Evolutionary conservation across 2,329 filamentous ascomycete species (phyloP), one percentile per base, ranked within the genome.

Genomic region (Penicillium sp.): DNA sequence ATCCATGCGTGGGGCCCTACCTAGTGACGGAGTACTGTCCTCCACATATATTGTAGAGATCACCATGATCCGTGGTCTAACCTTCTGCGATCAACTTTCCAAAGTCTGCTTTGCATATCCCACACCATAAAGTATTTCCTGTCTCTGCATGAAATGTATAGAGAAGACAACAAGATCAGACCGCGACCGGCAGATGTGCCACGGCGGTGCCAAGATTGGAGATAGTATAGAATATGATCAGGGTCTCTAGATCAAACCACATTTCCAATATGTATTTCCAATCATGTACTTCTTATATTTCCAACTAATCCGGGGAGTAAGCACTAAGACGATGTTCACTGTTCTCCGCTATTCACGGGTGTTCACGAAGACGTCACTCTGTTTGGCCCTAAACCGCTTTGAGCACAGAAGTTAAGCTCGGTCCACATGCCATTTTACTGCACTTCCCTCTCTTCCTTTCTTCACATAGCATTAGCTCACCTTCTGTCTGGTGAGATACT

Each of bases 311-410:
- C 6, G 25, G 17, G 17, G 43, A 10, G 27, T 19, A 31, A 50
- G 35, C 35, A 50, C 23, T 9, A 40, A 21, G 47, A 50, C 25
- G 12, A 31, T 23, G 29, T 41, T n/a, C 19, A 42, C 15, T 19
- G n/a, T 15, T 31, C 23, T 29, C 37, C 19, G 27, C 10, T 38
- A 10, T 38, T 9, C 35, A 10, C 9, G 25, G 47, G 19, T 46
- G 40, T 47, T 53, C 50, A 53, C 50, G 17, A 71, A 67, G 70
- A 73, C 70, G 71, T 73, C 71, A 73, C 62, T 67, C 51, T 61
- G 50, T 53, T 41, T 52, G 45, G 55, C 59, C 51, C 62, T 66
- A 66, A 67, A 63, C 66, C 65, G 50, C 41, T 51, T 67, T 48
- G 51, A 60, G 65, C 25, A 33, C 21, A 10, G 3, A 25, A 9